Conservation (phyloP, 2,329 filamentous ascomycete species). For the Ophiostoma populinum region DNA sequence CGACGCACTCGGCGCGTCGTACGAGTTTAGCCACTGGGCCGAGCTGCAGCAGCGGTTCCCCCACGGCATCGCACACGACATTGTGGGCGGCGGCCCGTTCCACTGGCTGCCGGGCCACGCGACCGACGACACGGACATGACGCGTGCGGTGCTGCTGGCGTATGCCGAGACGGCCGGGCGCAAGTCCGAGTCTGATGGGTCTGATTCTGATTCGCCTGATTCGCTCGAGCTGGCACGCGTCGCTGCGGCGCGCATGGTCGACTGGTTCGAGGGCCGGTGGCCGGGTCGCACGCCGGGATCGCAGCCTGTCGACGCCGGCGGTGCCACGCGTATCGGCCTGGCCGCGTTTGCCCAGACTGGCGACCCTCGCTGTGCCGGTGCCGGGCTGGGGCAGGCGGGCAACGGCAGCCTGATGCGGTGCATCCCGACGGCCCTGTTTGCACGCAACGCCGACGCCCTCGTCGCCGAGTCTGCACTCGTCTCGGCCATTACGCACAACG, state of each 20-base stretch:
- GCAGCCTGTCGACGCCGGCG: conserved; percentile 22
- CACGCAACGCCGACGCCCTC: conserved; percentile 13
- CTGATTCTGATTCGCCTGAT: too few species aligned
- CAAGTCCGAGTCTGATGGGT: conserved; percentile 10
- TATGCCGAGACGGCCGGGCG: conserved; percentile 17
- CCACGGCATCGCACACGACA: conserved; percentile 21
- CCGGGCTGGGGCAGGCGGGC: conserved; percentile 22
- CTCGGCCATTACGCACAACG: conserved; percentile 23
- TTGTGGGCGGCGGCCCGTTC: conserved; percentile 27
- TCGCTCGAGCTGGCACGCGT: too few species aligned
- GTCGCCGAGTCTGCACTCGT: conserved; percentile 20
- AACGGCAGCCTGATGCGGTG: conserved; percentile 32
- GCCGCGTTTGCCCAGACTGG: conserved; percentile 13
- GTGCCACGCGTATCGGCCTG: conserved; percentile 21
- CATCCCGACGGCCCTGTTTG: conserved; percentile 26
- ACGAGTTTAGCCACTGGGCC: conserved; percentile 24
- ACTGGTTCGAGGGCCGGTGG: conserved; percentile 27
- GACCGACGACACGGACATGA: conserved; percentile 31
- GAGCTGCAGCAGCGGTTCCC: conserved; percentile 19
- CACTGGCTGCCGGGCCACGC: conserved; percentile 25
- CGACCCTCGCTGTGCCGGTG: conserved; percentile 20
- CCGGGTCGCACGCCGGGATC: conserved; percentile 19
- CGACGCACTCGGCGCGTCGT: conserved; percentile 27
- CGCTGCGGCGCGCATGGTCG: conserved; percentile 19
- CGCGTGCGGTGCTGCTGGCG: conserved; percentile 26